Evolutionary conservation across 2,329 filamentous ascomycete genomes (phyloP).

Genomic region (Neurospora crassa): DNA sequence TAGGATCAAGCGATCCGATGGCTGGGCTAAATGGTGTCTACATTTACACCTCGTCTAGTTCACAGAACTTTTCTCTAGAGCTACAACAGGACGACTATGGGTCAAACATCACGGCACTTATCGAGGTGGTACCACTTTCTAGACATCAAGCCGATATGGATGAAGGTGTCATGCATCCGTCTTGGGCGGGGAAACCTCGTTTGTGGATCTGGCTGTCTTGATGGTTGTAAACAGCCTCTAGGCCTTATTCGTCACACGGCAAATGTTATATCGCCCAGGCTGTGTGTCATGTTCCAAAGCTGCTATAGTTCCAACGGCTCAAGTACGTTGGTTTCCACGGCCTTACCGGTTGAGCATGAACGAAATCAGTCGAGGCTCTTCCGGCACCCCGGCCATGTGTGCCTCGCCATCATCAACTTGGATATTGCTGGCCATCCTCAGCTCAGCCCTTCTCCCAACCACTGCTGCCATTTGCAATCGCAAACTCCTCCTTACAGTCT

Average conservation of each 20-base stretch:
- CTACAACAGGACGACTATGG: not conserved
- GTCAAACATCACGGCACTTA: not conserved
- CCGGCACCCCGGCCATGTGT: not conserved
- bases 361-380: not conserved
- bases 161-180: not conserved
- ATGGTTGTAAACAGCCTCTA: not conserved
- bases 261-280: not conserved
- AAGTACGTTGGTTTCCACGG: not conserved
- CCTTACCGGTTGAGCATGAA: rapidly evolving
- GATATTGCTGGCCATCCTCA: no score
- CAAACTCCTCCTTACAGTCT: not conserved
- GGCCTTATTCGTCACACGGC: not conserved
- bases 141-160: not conserved
- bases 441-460: no score
- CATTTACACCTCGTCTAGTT: not conserved
- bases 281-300: not conserved
- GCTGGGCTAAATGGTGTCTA: not conserved
- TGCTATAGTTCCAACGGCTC: not conserved
- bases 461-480: not conserved
- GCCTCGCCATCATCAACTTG: no score
- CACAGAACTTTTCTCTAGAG: not conserved
- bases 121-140: not conserved
- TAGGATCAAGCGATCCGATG: not conserved
- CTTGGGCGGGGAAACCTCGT: not conserved
- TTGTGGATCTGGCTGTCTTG: not conserved